A percentile compares a stretch with the other conserved stretches of the same genome.
Conservation (phyloP, 2,329 filamentous ascomycete species). For the Xylariaceae sp. region DNA sequence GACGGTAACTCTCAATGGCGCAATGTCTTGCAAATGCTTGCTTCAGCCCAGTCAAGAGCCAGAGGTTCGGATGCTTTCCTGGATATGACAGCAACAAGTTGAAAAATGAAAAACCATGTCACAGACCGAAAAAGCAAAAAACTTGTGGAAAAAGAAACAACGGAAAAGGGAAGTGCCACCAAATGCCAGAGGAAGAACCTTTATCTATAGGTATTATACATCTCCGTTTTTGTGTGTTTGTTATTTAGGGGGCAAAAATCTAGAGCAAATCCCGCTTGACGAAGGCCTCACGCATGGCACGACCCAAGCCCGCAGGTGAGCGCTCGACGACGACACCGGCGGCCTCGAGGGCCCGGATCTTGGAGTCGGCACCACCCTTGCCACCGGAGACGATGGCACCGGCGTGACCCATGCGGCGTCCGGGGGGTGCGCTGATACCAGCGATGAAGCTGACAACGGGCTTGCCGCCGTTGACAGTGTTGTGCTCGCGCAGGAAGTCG, state of each 20-base stretch:
- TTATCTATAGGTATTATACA: conserved; percentile 25
- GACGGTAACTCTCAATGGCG: no score
- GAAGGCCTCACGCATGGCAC: conserved; percentile 91
- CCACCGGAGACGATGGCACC: conserved; percentile 96
- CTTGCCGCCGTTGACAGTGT: conserved; percentile 79
- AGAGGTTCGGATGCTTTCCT: not conserved
- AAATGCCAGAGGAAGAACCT: conserved; percentile 19
- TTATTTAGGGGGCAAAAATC: conserved; percentile 23
- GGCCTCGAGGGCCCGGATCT: conserved; percentile 89
- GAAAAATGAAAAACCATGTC: conserved; percentile 10
- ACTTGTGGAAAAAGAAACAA: not conserved
- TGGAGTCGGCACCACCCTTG: conserved; percentile 96
- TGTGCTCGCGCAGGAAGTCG: conserved; percentile 89
- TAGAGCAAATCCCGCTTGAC: conserved; percentile 94
- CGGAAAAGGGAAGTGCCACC: conserved; percentile 13
- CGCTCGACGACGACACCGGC: conserved; percentile 96
- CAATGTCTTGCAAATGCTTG: no score
- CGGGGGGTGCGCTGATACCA: conserved; percentile 93
- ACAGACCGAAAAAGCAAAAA: conserved; percentile 11
- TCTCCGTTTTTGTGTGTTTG: conserved; percentile 9
- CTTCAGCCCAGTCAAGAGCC: not conserved
- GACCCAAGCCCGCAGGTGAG: conserved; percentile 85
- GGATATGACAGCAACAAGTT: not conserved
- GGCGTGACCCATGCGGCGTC: conserved; percentile 96
- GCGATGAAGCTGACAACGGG: conserved; percentile 98